Evolutionary conservation across 2,329 filamentous ascomycete genomes (phyloP), one percentile per base, ranked within the genome.

Genomic region (Eutypella sp.): DNA sequence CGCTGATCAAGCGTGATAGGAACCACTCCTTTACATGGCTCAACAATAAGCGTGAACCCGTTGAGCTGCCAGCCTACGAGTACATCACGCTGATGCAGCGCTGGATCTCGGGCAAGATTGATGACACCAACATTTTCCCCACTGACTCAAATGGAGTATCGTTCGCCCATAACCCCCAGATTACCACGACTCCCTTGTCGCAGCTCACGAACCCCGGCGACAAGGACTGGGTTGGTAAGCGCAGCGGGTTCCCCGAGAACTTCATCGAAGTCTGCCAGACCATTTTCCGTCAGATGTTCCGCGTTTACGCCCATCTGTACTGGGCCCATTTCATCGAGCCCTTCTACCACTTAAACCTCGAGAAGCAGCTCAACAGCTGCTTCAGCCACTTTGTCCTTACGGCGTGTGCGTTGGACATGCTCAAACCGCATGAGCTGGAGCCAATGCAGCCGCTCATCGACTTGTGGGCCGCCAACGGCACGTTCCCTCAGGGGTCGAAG

Each of bases 261-360:
- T 97, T 96, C 67, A 77, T 92, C 57, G 82, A 85, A 50, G 90
- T 96, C 57, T 93, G 92, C 74, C 90, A 95, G 73, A 85, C 85
- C 54, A 93, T 96, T 60, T 92, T 96, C 73, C 87, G 91, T 59
- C 93, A 96, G 70, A 97, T 99, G 86, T 97, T 99, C 76, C 87
- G 93, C 48, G 92, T 96, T 57, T 99, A 99, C 63, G 86, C 93
- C 40, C 93, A 99, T 68, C 82, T 99, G 50, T 99, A 99, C 75
- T 96, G 95, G 79, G 89, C 91, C 47, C 93, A 99, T 68, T 99
- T 89, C 68, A 73, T 84, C 49, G 86, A 89, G 55, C 87, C 86
- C 5, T 89, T 90, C 68, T 92, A 89, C 69, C 85, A 91, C 65
- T 76, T 92, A 54, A 89, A 87, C 70, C 72, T 87, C 9, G 84